Conservation (phyloP, 164 flowering plant species). For the Vitis cinerea region DNA sequence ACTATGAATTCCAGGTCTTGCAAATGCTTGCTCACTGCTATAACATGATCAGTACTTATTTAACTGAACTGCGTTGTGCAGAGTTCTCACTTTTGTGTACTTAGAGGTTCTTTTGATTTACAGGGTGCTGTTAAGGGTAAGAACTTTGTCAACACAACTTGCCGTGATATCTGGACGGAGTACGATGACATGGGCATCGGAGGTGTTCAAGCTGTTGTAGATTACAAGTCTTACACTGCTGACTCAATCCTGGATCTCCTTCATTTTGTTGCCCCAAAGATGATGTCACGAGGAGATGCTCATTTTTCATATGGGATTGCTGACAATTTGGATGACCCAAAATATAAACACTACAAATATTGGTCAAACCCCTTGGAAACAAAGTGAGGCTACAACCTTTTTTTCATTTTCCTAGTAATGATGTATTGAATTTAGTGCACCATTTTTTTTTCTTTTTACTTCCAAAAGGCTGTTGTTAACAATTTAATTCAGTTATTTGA, state of each 20-base stretch:
- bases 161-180: constrained; percentile 84
- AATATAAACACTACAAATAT: constrained; percentile 72
- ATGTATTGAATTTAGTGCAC: not conserved
- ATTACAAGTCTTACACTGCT: constrained; percentile 78
- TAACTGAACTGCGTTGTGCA: too few species aligned
- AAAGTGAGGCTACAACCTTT: constrained; percentile 45
- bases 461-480: not conserved
- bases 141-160: constrained; percentile 45
- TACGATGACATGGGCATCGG: constrained; percentile 78
- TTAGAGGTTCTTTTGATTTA: not conserved
- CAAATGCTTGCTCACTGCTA: too few species aligned
- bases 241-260: constrained; percentile 63
- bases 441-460: not conserved
- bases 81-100: too few species aligned
- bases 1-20: too few species aligned
- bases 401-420: not conserved
- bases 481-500: not conserved
- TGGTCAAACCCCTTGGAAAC: constrained; percentile 95
- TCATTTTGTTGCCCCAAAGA: constrained; percentile 77
- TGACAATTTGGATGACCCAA: constrained; percentile 76
- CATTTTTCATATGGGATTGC: constrained; percentile 91
- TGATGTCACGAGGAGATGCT: constrained; percentile 81
- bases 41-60: too few species aligned
- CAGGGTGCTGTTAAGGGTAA: constrained; percentile 64
- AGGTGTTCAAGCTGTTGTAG: constrained; percentile 69